phyloP scores from a whole-genome alignment of 768 basidiomycete species.

The Mycena indigotica region DNA sequence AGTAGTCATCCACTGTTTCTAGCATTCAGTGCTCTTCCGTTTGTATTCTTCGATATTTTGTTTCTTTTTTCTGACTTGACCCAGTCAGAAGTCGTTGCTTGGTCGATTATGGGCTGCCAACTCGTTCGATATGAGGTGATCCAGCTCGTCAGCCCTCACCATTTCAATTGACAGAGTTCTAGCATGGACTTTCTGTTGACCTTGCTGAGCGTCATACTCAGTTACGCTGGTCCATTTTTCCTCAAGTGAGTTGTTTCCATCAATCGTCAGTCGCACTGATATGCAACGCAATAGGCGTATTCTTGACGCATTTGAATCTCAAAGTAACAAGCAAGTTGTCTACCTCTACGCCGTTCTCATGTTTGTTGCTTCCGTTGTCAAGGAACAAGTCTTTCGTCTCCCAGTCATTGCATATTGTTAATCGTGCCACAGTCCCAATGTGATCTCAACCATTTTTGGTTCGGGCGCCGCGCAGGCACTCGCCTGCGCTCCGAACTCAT shows the following conservation, averaged over 20 bases:
- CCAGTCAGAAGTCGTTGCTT: slow-evolving; percentile 41
- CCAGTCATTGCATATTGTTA: not conserved
- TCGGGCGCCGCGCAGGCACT: slow-evolving; percentile 71
- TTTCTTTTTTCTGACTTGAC: not conserved
- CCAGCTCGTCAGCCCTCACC: not conserved
- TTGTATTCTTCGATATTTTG: not conserved
- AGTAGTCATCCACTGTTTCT: slow-evolving; percentile 66
- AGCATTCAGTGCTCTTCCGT: slow-evolving; percentile 39
- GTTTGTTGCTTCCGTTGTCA: slow-evolving; percentile 60
- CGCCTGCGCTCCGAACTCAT: slow-evolving; percentile 79
- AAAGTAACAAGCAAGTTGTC: slow-evolving; percentile 56
- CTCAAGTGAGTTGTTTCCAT: too few species aligned
- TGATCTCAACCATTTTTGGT: slow-evolving; percentile 33
- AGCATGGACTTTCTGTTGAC: slow-evolving; percentile 72
- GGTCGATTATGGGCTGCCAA: slow-evolving; percentile 47
- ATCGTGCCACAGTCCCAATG: not conserved
- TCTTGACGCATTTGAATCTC: slow-evolving; percentile 35
- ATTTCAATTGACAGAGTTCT: too few species aligned
- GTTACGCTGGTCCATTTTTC: slow-evolving; percentile 84
- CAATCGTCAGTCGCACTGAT: too few species aligned
- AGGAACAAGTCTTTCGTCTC: slow-evolving; percentile 35
- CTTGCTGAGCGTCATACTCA: slow-evolving; percentile 67
- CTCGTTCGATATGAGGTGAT: slow-evolving; percentile 47
- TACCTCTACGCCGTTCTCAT: slow-evolving; percentile 82
- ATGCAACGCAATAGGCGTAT: too few species aligned